Percentiles rank a stretch among this genome's conserved stretches.
These are phyloP conservation scores for Peltaster fructicola DNA, from an alignment of 2,329 filamentous ascomycete species.

Conservation along the genomic window DNA sequence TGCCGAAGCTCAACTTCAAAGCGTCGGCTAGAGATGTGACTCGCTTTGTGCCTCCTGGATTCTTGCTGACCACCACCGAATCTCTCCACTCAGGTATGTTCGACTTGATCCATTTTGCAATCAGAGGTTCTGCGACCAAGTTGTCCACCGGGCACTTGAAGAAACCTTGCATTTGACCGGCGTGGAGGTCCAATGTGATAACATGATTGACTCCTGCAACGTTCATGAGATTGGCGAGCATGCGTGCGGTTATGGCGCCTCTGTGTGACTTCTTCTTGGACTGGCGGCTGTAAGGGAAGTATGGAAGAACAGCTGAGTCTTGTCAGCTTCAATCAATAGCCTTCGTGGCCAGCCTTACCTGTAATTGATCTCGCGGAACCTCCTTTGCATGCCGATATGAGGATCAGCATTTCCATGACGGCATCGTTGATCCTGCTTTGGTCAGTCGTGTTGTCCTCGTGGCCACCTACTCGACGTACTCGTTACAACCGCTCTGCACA, in stretches of 20 bases:
- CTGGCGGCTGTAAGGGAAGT: slow-evolving; percentile 98
- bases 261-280: slow-evolving; percentile 98
- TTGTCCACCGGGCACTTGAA: slow-evolving; percentile 97
- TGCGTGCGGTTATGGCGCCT: slow-evolving; percentile 87
- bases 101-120: slow-evolving; percentile 85
- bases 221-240: slow-evolving; percentile 86
- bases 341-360: slow-evolving; percentile 38
- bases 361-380: slow-evolving; percentile 94
- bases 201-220: slow-evolving; percentile 95
- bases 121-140: slow-evolving; percentile 83
- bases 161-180: slow-evolving; percentile 94
- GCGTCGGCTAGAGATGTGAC: slow-evolving; percentile 93
- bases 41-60: slow-evolving; percentile 89
- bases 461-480: slow-evolving; percentile 25
- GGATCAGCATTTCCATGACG: slow-evolving; percentile 97
- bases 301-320: slow-evolving; percentile 59
- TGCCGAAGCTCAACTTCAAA: slow-evolving; percentile 91
- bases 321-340: slow-evolving; percentile 2
- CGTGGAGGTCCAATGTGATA: slow-evolving; percentile 89
- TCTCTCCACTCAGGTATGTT: slow-evolving; percentile 79
- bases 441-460: no score
- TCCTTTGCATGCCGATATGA: slow-evolving; percentile 97
- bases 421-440: slow-evolving; percentile 72
- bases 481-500: slow-evolving; percentile 85
- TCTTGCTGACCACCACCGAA: slow-evolving; percentile 94